Conservation (phyloP, 306 rosid species). For the Lagenaria siceraria region DNA sequence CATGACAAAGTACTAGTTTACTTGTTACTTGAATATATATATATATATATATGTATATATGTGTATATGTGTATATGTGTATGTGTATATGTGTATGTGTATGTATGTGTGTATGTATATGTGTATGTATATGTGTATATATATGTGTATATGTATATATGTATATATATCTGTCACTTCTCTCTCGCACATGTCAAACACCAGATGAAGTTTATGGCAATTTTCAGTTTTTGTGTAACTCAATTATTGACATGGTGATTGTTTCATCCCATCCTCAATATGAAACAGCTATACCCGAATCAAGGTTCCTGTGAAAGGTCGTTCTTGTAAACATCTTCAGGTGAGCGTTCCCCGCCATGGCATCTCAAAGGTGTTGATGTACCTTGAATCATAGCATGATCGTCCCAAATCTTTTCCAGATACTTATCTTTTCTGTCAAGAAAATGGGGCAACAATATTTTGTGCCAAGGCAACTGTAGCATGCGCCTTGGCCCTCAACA, state of each 20-base stretch:
- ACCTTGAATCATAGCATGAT: neutral
- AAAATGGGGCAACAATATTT: neutral
- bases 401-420: neutral
- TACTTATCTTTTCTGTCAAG: neutral
- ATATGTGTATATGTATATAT: no score
- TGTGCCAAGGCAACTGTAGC: neutral
- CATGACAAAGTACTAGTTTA: neutral
- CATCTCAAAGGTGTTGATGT: neutral
- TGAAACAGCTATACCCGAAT: conserved; percentile 57
- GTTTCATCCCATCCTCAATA: conserved; percentile 9
- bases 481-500: neutral
- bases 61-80: no score
- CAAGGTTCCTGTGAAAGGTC: conserved; percentile 83
- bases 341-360: conserved; percentile 22
- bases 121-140: no score
- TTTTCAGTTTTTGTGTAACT: neutral
- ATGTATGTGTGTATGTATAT: no score
- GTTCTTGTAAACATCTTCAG: conserved; percentile 80
- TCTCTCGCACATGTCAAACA: neutral
- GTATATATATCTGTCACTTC: no score
- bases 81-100: no score
- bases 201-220: neutral
- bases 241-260: neutral
- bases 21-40: neutral
- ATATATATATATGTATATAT: neutral